phyloP scores from a whole-genome alignment of 2,329 filamentous ascomycete species.

The Nemania abortiva region DNA sequence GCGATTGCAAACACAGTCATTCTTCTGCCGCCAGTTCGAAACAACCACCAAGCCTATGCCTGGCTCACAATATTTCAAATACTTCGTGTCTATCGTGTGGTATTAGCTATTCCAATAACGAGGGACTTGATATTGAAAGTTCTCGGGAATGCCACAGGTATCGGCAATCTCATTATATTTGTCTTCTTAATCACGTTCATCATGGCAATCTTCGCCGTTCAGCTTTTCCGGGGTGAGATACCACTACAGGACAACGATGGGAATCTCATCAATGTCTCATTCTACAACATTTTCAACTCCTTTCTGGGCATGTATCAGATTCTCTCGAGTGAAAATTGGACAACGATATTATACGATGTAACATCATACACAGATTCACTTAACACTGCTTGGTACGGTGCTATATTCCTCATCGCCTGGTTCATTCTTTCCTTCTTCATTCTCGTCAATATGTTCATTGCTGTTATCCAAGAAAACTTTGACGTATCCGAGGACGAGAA shows the following conservation, averaged over 20 bases:
- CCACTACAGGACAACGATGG: constrained; percentile 72
- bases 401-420: constrained; percentile 92
- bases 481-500: constrained; percentile 99
- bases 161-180: constrained; percentile 94
- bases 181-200: constrained; percentile 96
- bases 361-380: constrained; percentile 74
- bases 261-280: constrained; percentile 76
- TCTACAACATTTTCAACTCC: constrained; percentile 92
- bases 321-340: constrained; percentile 97
- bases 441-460: constrained; percentile 99
- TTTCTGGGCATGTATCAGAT: constrained; percentile 99
- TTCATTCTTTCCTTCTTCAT: constrained; percentile 97
- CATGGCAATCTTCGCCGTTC: constrained; percentile 90
- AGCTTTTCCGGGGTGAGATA: constrained; percentile 91
- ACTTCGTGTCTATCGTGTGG: constrained; percentile 88
- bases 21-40: constrained; percentile 82
- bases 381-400: constrained; percentile 91
- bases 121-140: constrained; percentile 88
- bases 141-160: constrained; percentile 89
- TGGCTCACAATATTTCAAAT: constrained; percentile 97
- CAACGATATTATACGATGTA: constrained; percentile 83
- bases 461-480: constrained; percentile 99
- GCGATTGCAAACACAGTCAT: constrained; percentile 87
- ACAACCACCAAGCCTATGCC: constrained; percentile 78
- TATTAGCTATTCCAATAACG: constrained; percentile 89